Conservation (phyloP, 2,329 filamentous ascomycete species). For the Fusarium verrucosum region DNA sequence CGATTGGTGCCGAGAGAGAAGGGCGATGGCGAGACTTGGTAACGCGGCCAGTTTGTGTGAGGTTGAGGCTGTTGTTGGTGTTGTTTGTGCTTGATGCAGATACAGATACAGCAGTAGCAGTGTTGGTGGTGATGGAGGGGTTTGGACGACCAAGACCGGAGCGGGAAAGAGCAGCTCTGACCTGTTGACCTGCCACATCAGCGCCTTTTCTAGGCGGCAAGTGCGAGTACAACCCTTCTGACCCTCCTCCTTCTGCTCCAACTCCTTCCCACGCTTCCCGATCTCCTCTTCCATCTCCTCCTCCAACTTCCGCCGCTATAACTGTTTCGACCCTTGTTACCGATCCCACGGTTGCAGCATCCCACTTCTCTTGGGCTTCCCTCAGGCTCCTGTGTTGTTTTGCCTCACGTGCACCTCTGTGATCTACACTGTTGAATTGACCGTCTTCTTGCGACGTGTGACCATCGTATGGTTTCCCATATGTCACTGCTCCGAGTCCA, state of each 20-base stretch:
- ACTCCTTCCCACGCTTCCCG: neutral
- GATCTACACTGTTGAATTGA: conserved; percentile 2
- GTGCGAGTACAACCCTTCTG: conserved; percentile 29
- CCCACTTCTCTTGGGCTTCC: conserved; percentile 39
- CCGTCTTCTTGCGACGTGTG: conserved; percentile 6
- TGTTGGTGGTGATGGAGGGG: conserved; percentile 30
- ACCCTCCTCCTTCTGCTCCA: conserved; percentile 6
- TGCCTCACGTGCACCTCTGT: conserved; percentile 18
- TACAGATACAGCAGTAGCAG: conserved; percentile 2
- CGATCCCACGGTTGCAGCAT: conserved; percentile 30
- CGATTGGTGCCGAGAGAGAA: conserved; percentile 34
- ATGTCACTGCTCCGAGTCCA: conserved; percentile 12
- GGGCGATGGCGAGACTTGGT: conserved; percentile 40
- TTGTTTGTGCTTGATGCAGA: neutral
- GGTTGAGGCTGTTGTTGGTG: conserved; percentile 9
- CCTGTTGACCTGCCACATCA: conserved; percentile 35
- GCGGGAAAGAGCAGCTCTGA: conserved; percentile 35
- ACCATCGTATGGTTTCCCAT: conserved; percentile 10
- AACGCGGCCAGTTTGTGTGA: conserved; percentile 42
- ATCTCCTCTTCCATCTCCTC: conserved; percentile 18
- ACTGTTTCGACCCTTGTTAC: conserved; percentile 31
- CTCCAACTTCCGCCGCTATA: conserved; percentile 25
- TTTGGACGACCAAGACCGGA: conserved; percentile 31
- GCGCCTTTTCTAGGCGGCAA: conserved; percentile 35
- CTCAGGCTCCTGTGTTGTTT: conserved; percentile 34